Conservation (phyloP, 805 yeast species). For the Scheffersomyces ergatensis region DNA sequence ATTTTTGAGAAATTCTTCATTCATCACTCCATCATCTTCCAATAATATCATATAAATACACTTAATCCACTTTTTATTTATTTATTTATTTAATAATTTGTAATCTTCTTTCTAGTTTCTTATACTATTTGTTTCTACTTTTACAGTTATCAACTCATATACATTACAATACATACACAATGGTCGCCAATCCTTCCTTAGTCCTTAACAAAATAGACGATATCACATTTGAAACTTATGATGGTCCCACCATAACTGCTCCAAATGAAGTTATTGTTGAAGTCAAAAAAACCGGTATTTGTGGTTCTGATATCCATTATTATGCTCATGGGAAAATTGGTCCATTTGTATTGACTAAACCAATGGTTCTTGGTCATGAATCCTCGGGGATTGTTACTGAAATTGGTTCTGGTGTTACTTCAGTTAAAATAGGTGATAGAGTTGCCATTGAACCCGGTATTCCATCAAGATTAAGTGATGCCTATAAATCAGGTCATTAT, state of each 20-base stretch:
- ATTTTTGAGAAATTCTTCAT: neutral
- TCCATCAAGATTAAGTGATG: constrained; percentile 75
- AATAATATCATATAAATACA: neutral
- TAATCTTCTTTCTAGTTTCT: neutral
- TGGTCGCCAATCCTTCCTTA: constrained; percentile 47
- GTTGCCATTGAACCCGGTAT: constrained; percentile 92
- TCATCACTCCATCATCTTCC: neutral
- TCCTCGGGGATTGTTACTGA: constrained; percentile 74
- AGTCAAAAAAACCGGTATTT: constrained; percentile 81
- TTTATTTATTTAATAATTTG: neutral
- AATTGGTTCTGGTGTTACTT: constrained; percentile 63
- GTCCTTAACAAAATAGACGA: constrained; percentile 65
- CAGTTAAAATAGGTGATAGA: constrained; percentile 71
- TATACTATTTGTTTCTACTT: too few relatives aligned
- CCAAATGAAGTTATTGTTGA: constrained; percentile 71
- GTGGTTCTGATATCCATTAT: constrained; percentile 87
- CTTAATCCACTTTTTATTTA: neutral
- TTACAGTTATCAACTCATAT: too few relatives aligned
- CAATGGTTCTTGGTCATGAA: constrained; percentile 90
- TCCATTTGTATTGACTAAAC: constrained; percentile 64
- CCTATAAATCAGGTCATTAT: constrained; percentile 75
- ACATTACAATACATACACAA: constrained; percentile 6
- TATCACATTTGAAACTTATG: constrained; percentile 64
- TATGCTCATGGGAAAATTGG: constrained; percentile 80
- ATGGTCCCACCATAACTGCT: constrained; percentile 59